Evolutionary conservation across 176 grass and related monocot species (phyloP).

Genomic region (Aechmea fasciata): DNA sequence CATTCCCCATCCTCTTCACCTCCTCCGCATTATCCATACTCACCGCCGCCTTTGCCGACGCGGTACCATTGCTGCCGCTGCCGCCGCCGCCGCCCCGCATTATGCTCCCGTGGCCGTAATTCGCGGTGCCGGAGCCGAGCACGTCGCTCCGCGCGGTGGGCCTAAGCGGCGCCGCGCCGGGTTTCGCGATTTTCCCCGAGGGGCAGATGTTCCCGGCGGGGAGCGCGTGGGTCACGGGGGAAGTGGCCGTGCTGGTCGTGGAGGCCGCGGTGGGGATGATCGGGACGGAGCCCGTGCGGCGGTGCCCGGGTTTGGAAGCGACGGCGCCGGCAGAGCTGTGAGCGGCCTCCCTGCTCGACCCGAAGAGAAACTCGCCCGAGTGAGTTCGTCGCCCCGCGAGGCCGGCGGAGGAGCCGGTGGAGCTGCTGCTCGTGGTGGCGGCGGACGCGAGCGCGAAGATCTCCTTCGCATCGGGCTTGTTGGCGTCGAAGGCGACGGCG

Average conservation of each 20-base stretch:
- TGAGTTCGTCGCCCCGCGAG: conserved; percentile 56
- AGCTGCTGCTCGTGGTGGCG: conserved; percentile 43
- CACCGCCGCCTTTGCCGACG: conserved; percentile 36
- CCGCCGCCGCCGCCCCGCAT: conserved; percentile 39
- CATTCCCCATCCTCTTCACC: conserved; percentile 80
- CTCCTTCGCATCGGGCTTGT: conserved; percentile 56
- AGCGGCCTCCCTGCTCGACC: conserved; percentile 15
- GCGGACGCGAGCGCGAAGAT: conserved; percentile 28
- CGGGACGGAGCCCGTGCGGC: conserved; percentile 72
- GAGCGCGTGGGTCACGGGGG: conserved; percentile 59
- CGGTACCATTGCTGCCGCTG: conserved; percentile 19
- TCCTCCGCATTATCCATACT: conserved; percentile 67
- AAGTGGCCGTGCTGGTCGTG: conserved; percentile 54
- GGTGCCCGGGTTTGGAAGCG: conserved; percentile 33
- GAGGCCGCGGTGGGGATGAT: conserved; percentile 44
- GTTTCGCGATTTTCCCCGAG: conserved; percentile 60
- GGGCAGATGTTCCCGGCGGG: conserved; percentile 83
- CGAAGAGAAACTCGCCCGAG: conserved; percentile 70
- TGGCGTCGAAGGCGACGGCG: conserved; percentile 43
- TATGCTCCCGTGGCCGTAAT: conserved; percentile 95
- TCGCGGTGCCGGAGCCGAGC: conserved; percentile 71
- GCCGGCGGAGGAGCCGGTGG: conserved; percentile 60
- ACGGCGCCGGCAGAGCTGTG: conserved; percentile 2
- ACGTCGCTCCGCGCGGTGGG: conserved; percentile 44
- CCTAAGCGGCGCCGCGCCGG: conserved; percentile 23